Base-by-base conservation (phyloP, 129 eudicot genomes). In the sunflower (Helianthus annuus) region DNA sequence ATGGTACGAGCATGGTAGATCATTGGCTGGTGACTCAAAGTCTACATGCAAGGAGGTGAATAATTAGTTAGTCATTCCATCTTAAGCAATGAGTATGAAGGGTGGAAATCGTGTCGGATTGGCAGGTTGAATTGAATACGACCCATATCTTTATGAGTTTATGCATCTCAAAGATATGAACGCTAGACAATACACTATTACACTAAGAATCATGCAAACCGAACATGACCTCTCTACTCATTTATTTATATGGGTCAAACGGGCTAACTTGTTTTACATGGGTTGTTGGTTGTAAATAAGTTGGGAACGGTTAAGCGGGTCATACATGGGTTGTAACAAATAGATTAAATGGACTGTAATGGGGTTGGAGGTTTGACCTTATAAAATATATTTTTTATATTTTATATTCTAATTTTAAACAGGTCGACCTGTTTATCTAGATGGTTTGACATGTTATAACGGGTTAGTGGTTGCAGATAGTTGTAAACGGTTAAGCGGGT, bases 41-140 rank as follows among this genome's bases (percentile, higher is more conserved):
- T 52, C 78, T 46, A 74, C 3, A 48, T 84, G 94, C 81, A 64
- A 48, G 6, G 38, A 84, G 82, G 94, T 84, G 27, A 32, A 12
- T 59, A 32, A 12, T 59, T 27, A 76, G 2, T 4, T n/a, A 22
- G 11, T 48, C 51, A 48, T 56, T 29, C 7, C 4, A 40, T 19
- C 39, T 10, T 62, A 69, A 24, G 40, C 4, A 48, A 48, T 16
- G 59, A 57, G 51, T n/a, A 66, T n/a, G 36, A 27, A 4, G 42
- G 42, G 1, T 38, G 6, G 42, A 6, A 38, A 34, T 16, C 42
- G 6, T 38, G 6, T 38, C 7, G 6, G 7, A 38, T 38, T 38
- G 42, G 42, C 42, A 7, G 42, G 42, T 38, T 38, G 42, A 27
- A 1, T 11, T 2, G 19, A 55, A 55, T 11, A 55, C 2, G 29